Evolutionary conservation across 2,329 filamentous ascomycete genomes (phyloP).

Genomic region (Juglanconis juglandina): DNA sequence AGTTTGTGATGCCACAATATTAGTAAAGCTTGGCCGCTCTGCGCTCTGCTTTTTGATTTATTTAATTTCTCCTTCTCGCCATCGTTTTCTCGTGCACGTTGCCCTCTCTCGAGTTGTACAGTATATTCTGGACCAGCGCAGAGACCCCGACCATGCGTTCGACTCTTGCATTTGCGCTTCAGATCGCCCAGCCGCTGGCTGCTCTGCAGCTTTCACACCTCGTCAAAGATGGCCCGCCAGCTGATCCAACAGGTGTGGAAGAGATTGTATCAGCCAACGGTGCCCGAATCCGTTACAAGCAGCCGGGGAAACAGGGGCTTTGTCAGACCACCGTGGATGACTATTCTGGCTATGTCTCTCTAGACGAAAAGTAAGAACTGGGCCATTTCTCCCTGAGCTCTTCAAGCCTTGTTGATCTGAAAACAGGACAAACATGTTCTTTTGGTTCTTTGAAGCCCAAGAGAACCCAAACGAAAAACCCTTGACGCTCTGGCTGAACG

Average conservation of each 20-base stretch:
- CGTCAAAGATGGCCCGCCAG: not conserved
- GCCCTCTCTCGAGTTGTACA: too few relatives aligned
- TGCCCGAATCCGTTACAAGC: not conserved
- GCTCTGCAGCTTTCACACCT: not conserved
- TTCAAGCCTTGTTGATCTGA: not conserved
- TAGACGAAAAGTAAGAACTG: not conserved
- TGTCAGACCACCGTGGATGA: not conserved
- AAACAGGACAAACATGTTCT: not conserved
- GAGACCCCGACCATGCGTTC: not conserved
- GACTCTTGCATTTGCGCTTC: not conserved
- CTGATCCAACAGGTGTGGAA: not conserved
- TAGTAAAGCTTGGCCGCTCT: too few relatives aligned
- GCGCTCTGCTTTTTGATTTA: too few relatives aligned
- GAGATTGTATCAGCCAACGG: not conserved
- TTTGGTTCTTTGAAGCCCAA: conserved; percentile 16
- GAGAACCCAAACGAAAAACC: not conserved
- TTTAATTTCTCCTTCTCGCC: too few relatives aligned
- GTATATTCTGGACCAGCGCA: too few relatives aligned
- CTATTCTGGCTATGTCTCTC: not conserved
- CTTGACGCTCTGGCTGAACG: conserved; percentile 13
- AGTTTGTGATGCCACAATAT: too few relatives aligned
- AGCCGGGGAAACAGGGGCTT: not conserved
- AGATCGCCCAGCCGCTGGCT: not conserved
- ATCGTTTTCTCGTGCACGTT: too few relatives aligned
- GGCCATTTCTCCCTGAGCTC: not conserved